phyloP scores from a whole-genome alignment of 2,329 filamentous ascomycete genomes.

The Ceratocystis colombiana region DNA sequence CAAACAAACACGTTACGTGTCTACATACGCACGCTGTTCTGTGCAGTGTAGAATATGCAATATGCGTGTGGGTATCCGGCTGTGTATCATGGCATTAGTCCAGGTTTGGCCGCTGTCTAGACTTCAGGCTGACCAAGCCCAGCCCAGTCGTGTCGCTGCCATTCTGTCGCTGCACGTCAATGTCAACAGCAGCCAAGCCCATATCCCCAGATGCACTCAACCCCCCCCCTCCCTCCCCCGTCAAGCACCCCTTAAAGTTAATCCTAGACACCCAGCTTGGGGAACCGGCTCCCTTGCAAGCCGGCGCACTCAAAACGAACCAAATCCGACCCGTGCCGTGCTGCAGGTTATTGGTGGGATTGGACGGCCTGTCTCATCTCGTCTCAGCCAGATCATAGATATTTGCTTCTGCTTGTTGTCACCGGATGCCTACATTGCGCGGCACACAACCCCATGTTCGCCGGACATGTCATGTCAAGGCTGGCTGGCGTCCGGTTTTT shows the following conservation, averaged over 20 bases:
- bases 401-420: not conserved
- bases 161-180: not conserved
- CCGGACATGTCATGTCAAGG: not conserved
- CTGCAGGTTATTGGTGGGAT: not conserved
- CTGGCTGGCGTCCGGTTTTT: not conserved
- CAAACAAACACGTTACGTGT: too few relatives aligned
- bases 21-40: too few relatives aligned
- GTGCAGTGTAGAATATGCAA: too few relatives aligned
- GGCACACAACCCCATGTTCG: not conserved
- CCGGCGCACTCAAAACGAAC: not conserved
- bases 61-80: too few relatives aligned
- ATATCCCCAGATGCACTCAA: not conserved
- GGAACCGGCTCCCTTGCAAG: constrained; percentile 2
- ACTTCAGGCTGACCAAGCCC: not conserved
- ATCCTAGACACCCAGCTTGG: not conserved
- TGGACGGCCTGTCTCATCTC: not conserved
- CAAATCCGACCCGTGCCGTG: constrained; percentile 3
- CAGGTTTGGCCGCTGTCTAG: not conserved
- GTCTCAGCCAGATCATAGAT: not conserved
- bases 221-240: not conserved
- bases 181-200: not conserved
- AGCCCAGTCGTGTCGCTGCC: not conserved
- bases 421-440: not conserved
- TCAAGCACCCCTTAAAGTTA: not conserved
- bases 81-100: not conserved